Conservation (phyloP, 1,284 basidiomycete genomes). For the Cutaneotrichosporon cavernicola region DNA sequence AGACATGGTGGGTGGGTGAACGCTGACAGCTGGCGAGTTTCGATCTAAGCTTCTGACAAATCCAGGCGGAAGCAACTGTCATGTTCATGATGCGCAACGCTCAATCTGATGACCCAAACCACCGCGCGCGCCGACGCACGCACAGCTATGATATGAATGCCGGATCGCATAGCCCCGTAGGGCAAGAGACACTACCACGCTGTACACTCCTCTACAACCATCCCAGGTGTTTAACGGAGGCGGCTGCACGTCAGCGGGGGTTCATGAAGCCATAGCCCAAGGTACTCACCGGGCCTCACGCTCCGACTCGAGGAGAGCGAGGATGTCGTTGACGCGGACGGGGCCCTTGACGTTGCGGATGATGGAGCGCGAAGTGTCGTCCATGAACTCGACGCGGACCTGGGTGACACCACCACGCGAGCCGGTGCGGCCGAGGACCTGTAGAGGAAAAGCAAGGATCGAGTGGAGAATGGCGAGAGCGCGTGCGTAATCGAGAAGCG, state of each 20-base stretch:
- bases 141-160: conserved; percentile 22
- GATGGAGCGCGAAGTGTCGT: conserved; percentile 91
- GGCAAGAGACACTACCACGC: conserved; percentile 29
- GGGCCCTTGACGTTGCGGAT: conserved; percentile 99
- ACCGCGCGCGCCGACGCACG: background rate
- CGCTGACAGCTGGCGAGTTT: background rate
- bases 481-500: background rate
- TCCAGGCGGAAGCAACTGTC: conserved; percentile 1
- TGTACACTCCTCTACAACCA: conserved; percentile 29
- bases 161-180: conserved; percentile 27
- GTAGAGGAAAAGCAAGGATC: conserved; percentile 10
- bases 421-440: conserved; percentile 98
- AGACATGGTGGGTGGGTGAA: conserved; percentile 6
- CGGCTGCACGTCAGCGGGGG: conserved; percentile 21
- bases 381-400: conserved; percentile 99
- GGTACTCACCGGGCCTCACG: conserved; percentile 93
- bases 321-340: conserved; percentile 93
- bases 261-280: background rate
- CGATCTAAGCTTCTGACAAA: background rate
- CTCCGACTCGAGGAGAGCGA: conserved; percentile 96
- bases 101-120: background rate
- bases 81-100: background rate
- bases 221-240: conserved; percentile 30
- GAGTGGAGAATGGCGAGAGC: background rate
- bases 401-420: conserved; percentile 99